These are phyloP conservation scores for Lodderomyces elongisporus DNA, from an alignment of 1,139 yeast genomes.

Conservation along the genomic window DNA sequence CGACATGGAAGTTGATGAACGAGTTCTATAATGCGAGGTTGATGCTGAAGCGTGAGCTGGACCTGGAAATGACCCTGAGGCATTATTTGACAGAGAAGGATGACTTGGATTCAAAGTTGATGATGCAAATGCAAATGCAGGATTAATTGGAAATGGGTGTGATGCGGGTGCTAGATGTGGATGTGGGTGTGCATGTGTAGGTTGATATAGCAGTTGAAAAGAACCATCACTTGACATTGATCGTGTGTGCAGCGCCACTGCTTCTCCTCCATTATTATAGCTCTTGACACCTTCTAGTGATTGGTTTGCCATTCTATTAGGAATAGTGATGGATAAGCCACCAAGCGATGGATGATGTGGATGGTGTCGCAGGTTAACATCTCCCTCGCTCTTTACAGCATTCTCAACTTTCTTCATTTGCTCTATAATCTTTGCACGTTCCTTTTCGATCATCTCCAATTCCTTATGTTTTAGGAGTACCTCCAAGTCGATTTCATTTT, in stretches of 20 bases:
- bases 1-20: conserved; percentile 26
- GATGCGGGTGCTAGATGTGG: not conserved
- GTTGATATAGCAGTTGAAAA: no score
- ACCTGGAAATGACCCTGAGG: conserved; percentile 3
- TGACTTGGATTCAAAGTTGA: conserved; percentile 49
- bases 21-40: conserved; percentile 1
- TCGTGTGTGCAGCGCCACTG: no score
- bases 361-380: no score
- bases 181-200: not conserved
- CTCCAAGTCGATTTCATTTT: conserved; percentile 64
- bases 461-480: conserved; percentile 68
- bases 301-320: no score
- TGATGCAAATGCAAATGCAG: conserved; percentile 25
- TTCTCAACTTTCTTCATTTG: conserved; percentile 9
- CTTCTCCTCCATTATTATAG: no score
- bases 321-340: no score
- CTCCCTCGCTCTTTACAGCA: no score
- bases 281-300: no score
- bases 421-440: conserved; percentile 42
- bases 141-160: not conserved
- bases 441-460: conserved; percentile 61
- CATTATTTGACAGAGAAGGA: conserved; percentile 33
- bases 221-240: no score
- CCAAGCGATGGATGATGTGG: no score
- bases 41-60: not conserved